Base-by-base conservation (phyloP, 306 rosid genomes). In the Cicer judaicum region DNA sequence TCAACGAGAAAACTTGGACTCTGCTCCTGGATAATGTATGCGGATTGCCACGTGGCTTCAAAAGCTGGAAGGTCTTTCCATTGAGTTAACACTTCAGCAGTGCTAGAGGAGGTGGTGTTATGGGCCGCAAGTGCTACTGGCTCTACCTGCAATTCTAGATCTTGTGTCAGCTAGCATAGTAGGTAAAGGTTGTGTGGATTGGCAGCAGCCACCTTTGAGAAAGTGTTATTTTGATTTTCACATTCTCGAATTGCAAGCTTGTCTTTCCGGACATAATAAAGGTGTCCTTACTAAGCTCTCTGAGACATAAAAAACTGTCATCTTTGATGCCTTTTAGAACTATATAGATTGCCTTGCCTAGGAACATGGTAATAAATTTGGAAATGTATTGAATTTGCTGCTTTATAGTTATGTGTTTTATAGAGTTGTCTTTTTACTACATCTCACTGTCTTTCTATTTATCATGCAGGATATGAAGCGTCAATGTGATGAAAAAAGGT, bases 401-500 rank as follows among this genome's bases (percentile, higher is more conserved):
- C 48, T 40, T 49, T 70, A 44, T 76, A 40, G 56, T 56, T 59
- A n/a, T 59, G 10, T 19, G 75, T 65, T 75, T 78, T 29, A 49
- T 14, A 39, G 64, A 53, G 68, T 24, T 72, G 39, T 47, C 36
- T 29, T 56, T 49, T 43, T 52, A 42, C 59, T 65, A 7, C 64
- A 55, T 78, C 88, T 85, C 36, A 87, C 49, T 74, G 24, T 24
- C 71, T n/a, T 55, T 54, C 65, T 74, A 65, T 79, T 81, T 53
- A 67, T 68, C 62, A 56, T 87, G 85, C 89, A 90, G 98, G 96
- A 92, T 83, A 92, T 92, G 98, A 92, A 90, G 88, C 93, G 89
- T 15, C 96, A 92, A 60, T 92, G 98, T 34, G 96, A 90, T 47
- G 98, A 92, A 55, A 92, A 92, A 82, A 90, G 93, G 96, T 92